Percentiles rank a stretch among this genome's conserved stretches.
Evolutionary conservation across 306 rosid species (phyloP).

Genomic region (Ormosia emarginata): DNA sequence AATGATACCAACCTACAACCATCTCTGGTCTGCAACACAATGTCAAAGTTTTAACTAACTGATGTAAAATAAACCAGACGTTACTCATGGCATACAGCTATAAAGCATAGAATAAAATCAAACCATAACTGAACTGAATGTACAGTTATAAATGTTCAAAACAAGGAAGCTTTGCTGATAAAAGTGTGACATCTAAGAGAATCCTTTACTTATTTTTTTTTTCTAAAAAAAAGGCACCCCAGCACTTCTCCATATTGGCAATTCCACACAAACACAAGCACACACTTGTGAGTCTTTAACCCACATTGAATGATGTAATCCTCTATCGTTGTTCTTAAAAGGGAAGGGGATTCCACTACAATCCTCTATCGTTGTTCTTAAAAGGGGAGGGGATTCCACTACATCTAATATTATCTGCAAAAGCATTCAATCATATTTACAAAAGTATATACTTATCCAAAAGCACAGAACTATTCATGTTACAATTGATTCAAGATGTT

Average conservation of each 20-base stretch:
- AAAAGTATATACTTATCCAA: background rate
- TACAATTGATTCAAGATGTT: background rate
- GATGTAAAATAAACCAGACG: background rate
- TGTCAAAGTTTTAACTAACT: background rate
- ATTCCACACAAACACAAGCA: background rate
- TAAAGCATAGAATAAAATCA: background rate
- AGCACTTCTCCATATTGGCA: background rate
- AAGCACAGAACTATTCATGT: background rate
- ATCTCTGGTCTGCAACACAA: conserved; percentile 77
- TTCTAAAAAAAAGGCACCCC: background rate
- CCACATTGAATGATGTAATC: background rate
- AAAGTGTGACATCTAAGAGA: background rate
- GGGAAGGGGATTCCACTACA: background rate
- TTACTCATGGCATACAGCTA: background rate
- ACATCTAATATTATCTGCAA: background rate
- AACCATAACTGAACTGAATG: background rate
- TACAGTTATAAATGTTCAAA: background rate
- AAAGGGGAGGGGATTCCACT: background rate
- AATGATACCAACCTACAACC: conserved; percentile 99
- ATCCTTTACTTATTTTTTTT: background rate
- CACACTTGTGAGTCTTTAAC: background rate
- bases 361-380: no score
- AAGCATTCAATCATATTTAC: background rate
- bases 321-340: background rate
- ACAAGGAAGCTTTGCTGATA: background rate